phyloP scores from a whole-genome alignment of 768 basidiomycete genomes.

The Mycena floridula region DNA sequence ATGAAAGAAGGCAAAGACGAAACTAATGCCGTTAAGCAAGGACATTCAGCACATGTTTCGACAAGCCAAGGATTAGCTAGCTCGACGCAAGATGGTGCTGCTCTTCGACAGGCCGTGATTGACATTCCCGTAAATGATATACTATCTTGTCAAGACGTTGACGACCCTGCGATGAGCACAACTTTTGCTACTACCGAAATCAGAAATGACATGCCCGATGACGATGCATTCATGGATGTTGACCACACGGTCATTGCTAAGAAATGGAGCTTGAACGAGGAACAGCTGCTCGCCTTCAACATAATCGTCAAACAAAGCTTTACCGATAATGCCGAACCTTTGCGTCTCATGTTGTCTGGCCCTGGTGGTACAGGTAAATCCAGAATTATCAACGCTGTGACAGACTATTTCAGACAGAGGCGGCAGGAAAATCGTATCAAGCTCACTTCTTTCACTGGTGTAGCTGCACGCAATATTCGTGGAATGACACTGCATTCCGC shows the following conservation, averaged over 20 bases:
- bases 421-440: constrained; percentile 19
- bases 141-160: not conserved
- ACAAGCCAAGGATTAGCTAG: not conserved
- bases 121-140: not conserved
- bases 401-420: constrained; percentile 19
- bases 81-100: not conserved
- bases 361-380: constrained; percentile 40
- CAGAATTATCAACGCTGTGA: constrained; percentile 27
- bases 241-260: constrained; percentile 12
- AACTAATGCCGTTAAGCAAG: not conserved
- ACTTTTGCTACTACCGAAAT: not conserved
- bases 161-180: too few relatives aligned
- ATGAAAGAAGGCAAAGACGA: not conserved
- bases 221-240: constrained; percentile 3
- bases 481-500: constrained; percentile 36
- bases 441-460: constrained; percentile 28
- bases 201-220: not conserved
- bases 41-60: not conserved
- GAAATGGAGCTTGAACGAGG: constrained; percentile 25
- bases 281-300: constrained; percentile 26
- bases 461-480: constrained; percentile 30
- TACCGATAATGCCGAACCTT: constrained; percentile 6
- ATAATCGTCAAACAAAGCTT: constrained; percentile 23
- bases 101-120: not conserved
- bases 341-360: constrained; percentile 30